These are phyloP conservation scores for Schrenkiella parvula DNA, from an alignment of 345 rosid genomes.

Conservation along the genomic window DNA sequence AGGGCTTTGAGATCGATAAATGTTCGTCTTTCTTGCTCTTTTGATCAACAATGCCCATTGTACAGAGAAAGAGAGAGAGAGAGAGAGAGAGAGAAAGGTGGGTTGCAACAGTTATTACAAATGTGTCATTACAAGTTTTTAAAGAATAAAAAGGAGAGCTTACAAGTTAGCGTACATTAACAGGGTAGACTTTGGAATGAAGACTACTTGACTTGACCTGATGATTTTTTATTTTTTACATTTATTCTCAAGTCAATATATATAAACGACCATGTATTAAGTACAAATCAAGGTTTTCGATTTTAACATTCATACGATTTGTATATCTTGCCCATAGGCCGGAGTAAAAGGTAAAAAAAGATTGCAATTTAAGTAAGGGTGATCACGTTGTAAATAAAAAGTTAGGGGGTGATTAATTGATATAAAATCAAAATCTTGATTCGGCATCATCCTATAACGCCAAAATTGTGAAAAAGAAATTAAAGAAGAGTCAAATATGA, in stretches of 20 bases:
- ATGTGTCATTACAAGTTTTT: slow-evolving; percentile 18
- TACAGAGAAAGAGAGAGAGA: not conserved
- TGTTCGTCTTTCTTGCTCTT: slow-evolving; percentile 23
- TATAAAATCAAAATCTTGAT: too few relatives aligned
- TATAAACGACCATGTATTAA: not conserved
- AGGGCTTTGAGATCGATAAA: slow-evolving; percentile 16
- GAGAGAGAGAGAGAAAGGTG: not conserved
- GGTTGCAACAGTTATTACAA: slow-evolving; percentile 1
- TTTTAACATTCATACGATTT: not conserved
- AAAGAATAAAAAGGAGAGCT: slow-evolving; percentile 1
- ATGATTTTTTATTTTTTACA: not conserved
- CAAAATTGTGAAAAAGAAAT: not conserved
- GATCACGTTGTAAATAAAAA: not conserved
- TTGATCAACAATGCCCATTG: slow-evolving; percentile 6
- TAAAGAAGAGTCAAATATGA: not conserved
- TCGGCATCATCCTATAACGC: not conserved
- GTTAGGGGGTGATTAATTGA: not conserved
- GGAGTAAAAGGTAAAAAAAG: not conserved
- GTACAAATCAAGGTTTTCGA: slow-evolving; percentile 15
- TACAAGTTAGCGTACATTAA: not conserved
- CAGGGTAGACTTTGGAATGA: slow-evolving; percentile 6
- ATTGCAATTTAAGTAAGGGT: not conserved
- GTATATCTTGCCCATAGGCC: not conserved
- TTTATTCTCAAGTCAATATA: not conserved
- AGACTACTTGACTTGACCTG: not conserved